These are phyloP conservation scores for Mucor irregularis DNA, from an alignment of 371 early-diverging fungal species.

Conservation along the genomic window DNA sequence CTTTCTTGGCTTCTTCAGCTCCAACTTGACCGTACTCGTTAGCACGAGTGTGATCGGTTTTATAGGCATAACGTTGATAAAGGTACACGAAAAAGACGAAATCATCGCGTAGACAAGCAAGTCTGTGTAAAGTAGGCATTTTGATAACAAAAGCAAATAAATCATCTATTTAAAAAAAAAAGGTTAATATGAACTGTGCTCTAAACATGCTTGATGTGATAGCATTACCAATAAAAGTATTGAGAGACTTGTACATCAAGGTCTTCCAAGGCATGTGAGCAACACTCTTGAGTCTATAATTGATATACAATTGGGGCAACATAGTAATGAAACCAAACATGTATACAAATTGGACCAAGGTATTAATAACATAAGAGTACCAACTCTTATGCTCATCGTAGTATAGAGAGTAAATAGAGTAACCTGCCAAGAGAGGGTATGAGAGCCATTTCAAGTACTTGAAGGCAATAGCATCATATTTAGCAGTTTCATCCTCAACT, in stretches of 20 bases:
- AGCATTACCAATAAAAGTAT: slow-evolving; percentile 85
- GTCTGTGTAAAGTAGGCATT: slow-evolving; percentile 92
- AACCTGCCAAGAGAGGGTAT: slow-evolving; percentile 80
- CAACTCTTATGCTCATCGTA: slow-evolving; percentile 90
- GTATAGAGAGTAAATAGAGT: slow-evolving; percentile 81
- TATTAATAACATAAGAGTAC: slow-evolving; percentile 89
- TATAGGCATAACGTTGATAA: slow-evolving; percentile 88
- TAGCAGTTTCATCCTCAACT: slow-evolving; percentile 73
- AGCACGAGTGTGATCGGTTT: slow-evolving; percentile 80
- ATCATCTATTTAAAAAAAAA: slow-evolving; percentile 63
- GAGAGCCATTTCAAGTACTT: slow-evolving; percentile 78
- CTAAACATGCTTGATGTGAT: too few species aligned
- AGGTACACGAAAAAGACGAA: slow-evolving; percentile 86
- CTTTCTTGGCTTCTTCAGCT: slow-evolving; percentile 15
- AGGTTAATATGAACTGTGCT: neutral
- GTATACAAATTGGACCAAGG: slow-evolving; percentile 85
- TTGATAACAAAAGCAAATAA: slow-evolving; percentile 94
- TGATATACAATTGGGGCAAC: slow-evolving; percentile 94
- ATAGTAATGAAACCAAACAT: slow-evolving; percentile 90
- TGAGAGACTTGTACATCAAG: slow-evolving; percentile 92
- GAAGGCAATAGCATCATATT: slow-evolving; percentile 92
- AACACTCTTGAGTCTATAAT: slow-evolving; percentile 86
- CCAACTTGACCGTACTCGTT: slow-evolving; percentile 95
- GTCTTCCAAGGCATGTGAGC: slow-evolving; percentile 92
- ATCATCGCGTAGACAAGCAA: slow-evolving; percentile 92